Evolutionary conservation across 208 protist genomes (phyloP), one percentile per base, ranked within the genome.

Genomic region (Acanthamoeba divionensis): DNA sequence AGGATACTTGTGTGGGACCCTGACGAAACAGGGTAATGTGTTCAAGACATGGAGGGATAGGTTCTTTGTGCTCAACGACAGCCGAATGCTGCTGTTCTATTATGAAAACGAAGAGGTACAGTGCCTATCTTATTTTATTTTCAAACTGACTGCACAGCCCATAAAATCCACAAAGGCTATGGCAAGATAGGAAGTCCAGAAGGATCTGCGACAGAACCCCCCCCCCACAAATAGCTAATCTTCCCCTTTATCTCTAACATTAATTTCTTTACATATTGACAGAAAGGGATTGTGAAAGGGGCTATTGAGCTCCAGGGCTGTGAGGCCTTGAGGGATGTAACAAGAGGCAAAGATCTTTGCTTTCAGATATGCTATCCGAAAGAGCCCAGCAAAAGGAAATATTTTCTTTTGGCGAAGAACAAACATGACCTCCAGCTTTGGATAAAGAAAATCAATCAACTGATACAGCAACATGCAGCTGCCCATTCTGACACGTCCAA

Each of bases 1-100:
- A 24, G 67, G 67, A 0, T 79, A 79, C 38, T 24, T 79, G 8
- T 54, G n/a, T 12, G 67, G 67, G 3, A 26, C 47, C 67, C 67
- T 79, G 26, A 79, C 67, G 2, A 79, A 79, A 15, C 67, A 79
- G 67, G 67, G 67, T 2, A 15, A 79, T 29, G 67, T 79, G 12
- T 79, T 57, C 67, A 79, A 54, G 38, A 79, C 67, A 9, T 79
- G 67, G 67, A 41, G 67, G 38, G 45, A 36, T n/a, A 41, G 67
- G n/a, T 79, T 79, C 67, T 79, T 79, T 48, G 54, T 79, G 5
- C 67, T 79, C 4, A 79, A 79, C 38, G 41, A 79, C 44, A 26
- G 12, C 67, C 47, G 36, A 48, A n/a, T 41, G 36, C 38, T 79
- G 29, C 38, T 79, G n/a, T 79, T 79, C 67, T 79, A 79, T 33